Percentiles rank a stretch among this genome's conserved stretches.
Conservation (phyloP, 2,329 filamentous ascomycete species). For the Trichoderma sp. region DNA sequence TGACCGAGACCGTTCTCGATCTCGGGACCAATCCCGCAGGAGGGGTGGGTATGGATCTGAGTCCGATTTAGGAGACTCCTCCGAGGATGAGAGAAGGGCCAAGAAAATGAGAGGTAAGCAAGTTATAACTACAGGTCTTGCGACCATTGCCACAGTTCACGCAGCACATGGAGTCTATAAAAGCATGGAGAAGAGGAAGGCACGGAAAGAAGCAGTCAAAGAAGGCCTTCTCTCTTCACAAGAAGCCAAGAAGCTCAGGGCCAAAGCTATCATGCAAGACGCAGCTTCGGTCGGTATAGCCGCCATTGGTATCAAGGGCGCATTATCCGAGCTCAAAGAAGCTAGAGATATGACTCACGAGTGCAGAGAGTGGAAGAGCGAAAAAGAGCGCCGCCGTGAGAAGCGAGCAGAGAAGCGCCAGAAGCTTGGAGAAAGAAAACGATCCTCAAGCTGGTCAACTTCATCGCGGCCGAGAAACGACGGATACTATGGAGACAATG, state of each 20-base stretch:
- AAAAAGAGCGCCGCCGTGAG: conserved; percentile 51
- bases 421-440: conserved; percentile 33
- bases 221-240: conserved; percentile 51
- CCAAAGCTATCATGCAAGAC: conserved; percentile 56
- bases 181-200: conserved; percentile 56
- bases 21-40: conserved; percentile 29
- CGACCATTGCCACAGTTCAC: conserved; percentile 59
- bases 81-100: conserved; percentile 53
- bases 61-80: conserved; percentile 57
- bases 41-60: conserved; percentile 48
- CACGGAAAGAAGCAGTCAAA: conserved; percentile 52
- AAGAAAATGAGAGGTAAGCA: conserved; percentile 64
- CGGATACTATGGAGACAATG: conserved; percentile 23
- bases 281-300: conserved; percentile 59
- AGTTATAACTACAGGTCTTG: conserved; percentile 55
- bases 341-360: conserved; percentile 50
- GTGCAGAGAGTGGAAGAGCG: conserved; percentile 47
- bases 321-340: conserved; percentile 56
- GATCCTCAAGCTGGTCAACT: conserved; percentile 46
- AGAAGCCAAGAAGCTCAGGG: conserved; percentile 57
- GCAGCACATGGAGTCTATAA: conserved; percentile 58
- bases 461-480: conserved; percentile 38
- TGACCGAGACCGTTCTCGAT: conserved; percentile 26
- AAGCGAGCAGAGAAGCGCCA: conserved; percentile 43
- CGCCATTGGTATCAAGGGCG: conserved; percentile 56